Evolutionary conservation across 2,329 filamentous ascomycete species (phyloP).

Genomic region (Penicillium nordicum): DNA sequence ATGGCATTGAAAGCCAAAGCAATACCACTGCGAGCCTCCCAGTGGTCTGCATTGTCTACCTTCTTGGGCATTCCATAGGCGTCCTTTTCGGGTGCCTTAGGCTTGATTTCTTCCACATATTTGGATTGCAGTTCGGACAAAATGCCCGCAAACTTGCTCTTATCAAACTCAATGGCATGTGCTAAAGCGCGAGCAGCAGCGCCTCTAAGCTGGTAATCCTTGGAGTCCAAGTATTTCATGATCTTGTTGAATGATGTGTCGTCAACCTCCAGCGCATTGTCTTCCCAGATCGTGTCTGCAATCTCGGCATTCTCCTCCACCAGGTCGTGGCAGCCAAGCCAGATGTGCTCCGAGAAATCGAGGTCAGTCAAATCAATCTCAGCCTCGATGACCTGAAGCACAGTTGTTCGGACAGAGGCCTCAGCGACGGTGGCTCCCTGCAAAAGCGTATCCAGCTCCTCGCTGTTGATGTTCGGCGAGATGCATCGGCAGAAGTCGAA

Average conservation of each 20-base stretch:
- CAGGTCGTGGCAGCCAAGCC: conserved; percentile 89
- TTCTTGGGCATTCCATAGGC: conserved; percentile 94
- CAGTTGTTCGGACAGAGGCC: conserved; percentile 73
- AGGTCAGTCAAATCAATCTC: conserved; percentile 90
- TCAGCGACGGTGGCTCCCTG: conserved; percentile 76
- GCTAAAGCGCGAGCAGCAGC: conserved; percentile 79
- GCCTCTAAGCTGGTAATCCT: conserved; percentile 76
- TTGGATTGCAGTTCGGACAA: conserved; percentile 64
- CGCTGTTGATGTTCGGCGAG: conserved; percentile 69
- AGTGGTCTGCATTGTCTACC: conserved; percentile 79
- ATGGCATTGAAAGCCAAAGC: conserved; percentile 84
- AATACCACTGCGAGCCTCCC: conserved; percentile 87
- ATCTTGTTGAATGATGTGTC: conserved; percentile 64
- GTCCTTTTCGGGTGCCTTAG: conserved; percentile 77
- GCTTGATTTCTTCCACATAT: conserved; percentile 77
- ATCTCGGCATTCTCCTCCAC: conserved; percentile 80
- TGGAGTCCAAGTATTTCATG: conserved; percentile 73
- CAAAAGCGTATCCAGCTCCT: conserved; percentile 74
- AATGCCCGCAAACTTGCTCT: conserved; percentile 58
- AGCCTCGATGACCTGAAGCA: conserved; percentile 83
- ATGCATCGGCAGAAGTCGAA: conserved; percentile 80
- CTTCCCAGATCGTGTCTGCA: conserved; percentile 88
- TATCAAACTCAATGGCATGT: conserved; percentile 64
- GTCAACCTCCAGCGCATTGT: conserved; percentile 73
- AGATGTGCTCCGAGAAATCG: conserved; percentile 83